Conservation (phyloP, 1,139 yeast species). For the Pichia kudriavzevii region DNA sequence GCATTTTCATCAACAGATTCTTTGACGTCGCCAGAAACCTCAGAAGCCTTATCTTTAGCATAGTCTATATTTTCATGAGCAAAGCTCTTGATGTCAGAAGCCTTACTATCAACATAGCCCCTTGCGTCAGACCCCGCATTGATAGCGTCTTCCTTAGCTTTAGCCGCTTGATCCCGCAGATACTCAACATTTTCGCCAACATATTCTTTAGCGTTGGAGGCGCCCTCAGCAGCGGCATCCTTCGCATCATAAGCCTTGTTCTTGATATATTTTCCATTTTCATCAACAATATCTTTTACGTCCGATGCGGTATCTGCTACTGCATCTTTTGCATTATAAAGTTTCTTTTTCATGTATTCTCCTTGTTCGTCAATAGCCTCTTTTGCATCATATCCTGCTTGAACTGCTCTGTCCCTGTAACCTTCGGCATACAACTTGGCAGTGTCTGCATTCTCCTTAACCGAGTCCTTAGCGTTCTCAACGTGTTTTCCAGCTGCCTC, state of each 20-base stretch:
- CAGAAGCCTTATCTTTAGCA: constrained; percentile 8
- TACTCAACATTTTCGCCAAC: constrained; percentile 4
- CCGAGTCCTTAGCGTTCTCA: constrained; percentile 6
- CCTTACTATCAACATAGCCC: constrained; percentile 1
- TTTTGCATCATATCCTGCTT: constrained; percentile 10
- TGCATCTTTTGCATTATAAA: constrained; percentile 3
- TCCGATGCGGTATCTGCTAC: too few relatives aligned
- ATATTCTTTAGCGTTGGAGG: constrained; percentile 2
- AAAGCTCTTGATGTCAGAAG: constrained; percentile 2
- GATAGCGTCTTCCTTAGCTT: constrained; percentile 10
- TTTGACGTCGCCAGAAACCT: constrained; percentile 14
- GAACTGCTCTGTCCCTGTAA: constrained; percentile 5
- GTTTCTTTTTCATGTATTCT: constrained; percentile 1
- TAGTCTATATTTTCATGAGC: constrained; percentile 5
- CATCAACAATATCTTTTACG: constrained; percentile 12
- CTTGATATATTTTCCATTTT: constrained; percentile 2
- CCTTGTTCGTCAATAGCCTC: constrained; percentile 4
- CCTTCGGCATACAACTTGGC: constrained; percentile 6
- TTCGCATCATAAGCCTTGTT: neutral
- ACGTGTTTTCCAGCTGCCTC: constrained; percentile 3
- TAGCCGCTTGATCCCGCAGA: constrained; percentile 8
- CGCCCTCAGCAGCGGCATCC: neutral
- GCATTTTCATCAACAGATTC: constrained; percentile 10
- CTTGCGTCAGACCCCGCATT: constrained; percentile 3
- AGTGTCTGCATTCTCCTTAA: constrained; percentile 4